Base-by-base conservation (phyloP, 169 alveolate species). In the Theileria annulata region DNA sequence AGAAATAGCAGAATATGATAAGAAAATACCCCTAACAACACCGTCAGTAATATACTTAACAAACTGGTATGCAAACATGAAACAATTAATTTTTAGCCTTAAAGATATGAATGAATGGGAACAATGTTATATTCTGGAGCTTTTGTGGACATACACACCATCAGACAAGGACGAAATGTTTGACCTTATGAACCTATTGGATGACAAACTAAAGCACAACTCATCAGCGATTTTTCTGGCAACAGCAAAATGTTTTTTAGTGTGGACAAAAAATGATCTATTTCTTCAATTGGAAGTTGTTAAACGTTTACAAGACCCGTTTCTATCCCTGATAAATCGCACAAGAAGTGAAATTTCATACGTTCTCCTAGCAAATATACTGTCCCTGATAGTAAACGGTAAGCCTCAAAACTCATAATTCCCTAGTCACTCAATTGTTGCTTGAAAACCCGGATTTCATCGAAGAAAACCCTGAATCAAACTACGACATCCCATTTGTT, bases 101-200 rank as follows among this genome's bases (percentile, higher is more conserved):
- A 75, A 83, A 51, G 27, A 70, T 58, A 96, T 97, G 91, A 95
- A 93, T 82, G 99, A 98, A 92, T 98, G 99, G 99, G 99, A 99
- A 27, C 97, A 97, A 78, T 94, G 98, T 64, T 94, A 92, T 21
- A 92, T 97, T 56, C 89, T 98, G 71, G 95, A 97, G 77, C 83
- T 96, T 70, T 92, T 96, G 31, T 84, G 98, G 30, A 94, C 95
- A 75, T 96, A 95, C 90, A 76, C 81, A 13, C 99, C 99, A 30
- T 92, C 90, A 59, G 93, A 87, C 73, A 97, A 96, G 75, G 97
- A 96, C 69, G 99, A 97, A 93, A 92, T 93, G 96, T 97, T 93
- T 79, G 99, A 97, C 92, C 94, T 98, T 77, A 92, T 98, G 98
- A 98, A 97, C 90, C 92, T 97, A 28, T 87, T 98, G 49, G 99